Percentiles rank a stretch among this genome's conserved stretches.
phyloP scores from a whole-genome alignment of 768 basidiomycete genomes.

The Holtermanniella nyarrowii region DNA sequence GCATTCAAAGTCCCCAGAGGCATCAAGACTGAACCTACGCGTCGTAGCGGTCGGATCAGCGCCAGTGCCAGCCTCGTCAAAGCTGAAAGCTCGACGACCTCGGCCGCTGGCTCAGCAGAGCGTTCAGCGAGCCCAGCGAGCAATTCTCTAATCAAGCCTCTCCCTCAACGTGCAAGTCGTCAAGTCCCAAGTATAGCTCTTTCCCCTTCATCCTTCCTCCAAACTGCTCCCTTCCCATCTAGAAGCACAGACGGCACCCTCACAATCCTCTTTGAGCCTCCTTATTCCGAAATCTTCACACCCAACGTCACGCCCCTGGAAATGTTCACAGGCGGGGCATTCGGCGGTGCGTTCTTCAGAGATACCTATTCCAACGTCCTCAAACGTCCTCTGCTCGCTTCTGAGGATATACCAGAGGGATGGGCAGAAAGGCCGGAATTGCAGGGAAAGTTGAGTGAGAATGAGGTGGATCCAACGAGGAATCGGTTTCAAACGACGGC shows the following conservation, averaged over 20 bases:
- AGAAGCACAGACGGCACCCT: constrained; percentile 17
- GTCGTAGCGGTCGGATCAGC: not conserved
- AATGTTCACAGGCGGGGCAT: constrained; percentile 37
- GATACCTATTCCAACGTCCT: constrained; percentile 32
- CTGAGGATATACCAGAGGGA: constrained; percentile 6
- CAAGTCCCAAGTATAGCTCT: not conserved
- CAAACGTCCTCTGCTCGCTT: constrained; percentile 13
- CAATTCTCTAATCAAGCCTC: no score
- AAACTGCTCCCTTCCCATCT: constrained; percentile 14
- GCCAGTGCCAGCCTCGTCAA: no score
- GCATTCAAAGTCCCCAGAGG: no score
- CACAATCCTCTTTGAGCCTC: constrained; percentile 30
- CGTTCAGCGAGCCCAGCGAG: no score
- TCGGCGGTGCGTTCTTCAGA: constrained; percentile 37
- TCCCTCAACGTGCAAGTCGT: not conserved
- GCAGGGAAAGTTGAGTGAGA: not conserved
- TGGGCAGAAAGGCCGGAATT: not conserved
- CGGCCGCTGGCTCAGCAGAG: no score
- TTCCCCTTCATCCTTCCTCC: not conserved
- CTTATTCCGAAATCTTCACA: constrained; percentile 33
- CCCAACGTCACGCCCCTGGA: constrained; percentile 39
- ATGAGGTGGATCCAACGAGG: constrained; percentile 15
- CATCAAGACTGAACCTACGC: not conserved
- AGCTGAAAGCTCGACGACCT: no score
- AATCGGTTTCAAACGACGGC: constrained; percentile 33